Base-by-base conservation (phyloP, 768 basidiomycete genomes). In the Russula brevipes region DNA sequence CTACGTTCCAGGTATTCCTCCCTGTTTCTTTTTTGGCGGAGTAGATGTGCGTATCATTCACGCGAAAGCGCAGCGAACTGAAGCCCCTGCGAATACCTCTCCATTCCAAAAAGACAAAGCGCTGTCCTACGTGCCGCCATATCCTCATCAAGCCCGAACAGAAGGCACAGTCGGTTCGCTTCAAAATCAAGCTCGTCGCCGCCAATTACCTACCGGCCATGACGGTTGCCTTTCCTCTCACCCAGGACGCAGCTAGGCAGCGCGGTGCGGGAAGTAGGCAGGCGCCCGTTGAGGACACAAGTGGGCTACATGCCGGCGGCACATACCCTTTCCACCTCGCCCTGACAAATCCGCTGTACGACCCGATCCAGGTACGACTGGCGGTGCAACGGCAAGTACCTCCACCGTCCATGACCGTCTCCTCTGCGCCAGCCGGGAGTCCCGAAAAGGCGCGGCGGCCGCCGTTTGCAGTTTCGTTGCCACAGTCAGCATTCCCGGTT, bases 101-200 rank as follows among this genome's bases (percentile, higher is more conserved):
- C 0, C 92, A 90, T 67, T 91, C 94, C 0, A 98, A 98, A 74
- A 85, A 89, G 57, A 94, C 94, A 3, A 98, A 98, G 75, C 91
- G 97, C 4, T 99, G 97, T 76, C 88, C 94, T 14, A 82, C 81
- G 2, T 99, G 97, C 72, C 87, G 91, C 17, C 96, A 98, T 74
- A 97, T 98, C 69, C 83, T 99, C 66, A 97, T 98, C 76, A 97
- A 98, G 73, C 97, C 97, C 4, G 97, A 99, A 73, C 90, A 95
- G 71, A 99, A 99, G 72, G 89, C 94, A 0, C 92, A 94, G 69
- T 94, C 91, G 17, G 88, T 91, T 42, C 85, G 93, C 17, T 98
- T 88, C 81, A 98, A 98, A 76, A 98, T 99, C 76, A 98, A 98
- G 75, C 86, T 98, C 55, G 91, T 96, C 60, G 97, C 96, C 0